phyloP scores from a whole-genome alignment of 2,329 filamentous ascomycete genomes.

The Epichloe bromicola region DNA sequence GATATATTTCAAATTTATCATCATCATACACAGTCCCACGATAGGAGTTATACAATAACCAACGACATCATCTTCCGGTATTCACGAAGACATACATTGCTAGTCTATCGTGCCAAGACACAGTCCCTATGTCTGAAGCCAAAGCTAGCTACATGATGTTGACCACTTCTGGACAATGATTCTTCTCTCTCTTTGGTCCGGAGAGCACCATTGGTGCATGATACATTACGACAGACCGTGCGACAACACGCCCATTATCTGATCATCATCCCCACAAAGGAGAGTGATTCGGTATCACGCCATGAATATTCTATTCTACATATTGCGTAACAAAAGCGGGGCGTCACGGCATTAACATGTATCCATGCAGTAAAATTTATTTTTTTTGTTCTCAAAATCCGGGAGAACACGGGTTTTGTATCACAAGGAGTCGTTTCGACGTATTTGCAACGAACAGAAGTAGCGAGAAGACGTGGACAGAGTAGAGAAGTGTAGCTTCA shows the following conservation, averaged over 20 bases:
- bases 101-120: neutral
- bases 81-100: neutral
- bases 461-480: too few relatives aligned
- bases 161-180: neutral
- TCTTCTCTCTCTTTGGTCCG: too few relatives aligned
- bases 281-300: too few relatives aligned
- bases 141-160: neutral
- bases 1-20: neutral
- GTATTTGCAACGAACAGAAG: too few relatives aligned
- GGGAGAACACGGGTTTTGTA: neutral
- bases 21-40: neutral
- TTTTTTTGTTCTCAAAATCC: neutral
- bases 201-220: too few relatives aligned
- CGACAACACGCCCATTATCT: too few relatives aligned
- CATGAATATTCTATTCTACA: neutral
- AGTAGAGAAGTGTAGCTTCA: neutral
- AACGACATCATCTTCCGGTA: neutral
- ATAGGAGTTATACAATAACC: neutral
- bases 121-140: neutral
- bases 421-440: neutral
- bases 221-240: too few relatives aligned
- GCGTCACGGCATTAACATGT: neutral
- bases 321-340: neutral
- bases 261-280: neutral
- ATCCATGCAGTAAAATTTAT: neutral